Evolutionary conservation across 306 rosid species (phyloP).

Genomic region (Hylodesmum podocarpum): DNA sequence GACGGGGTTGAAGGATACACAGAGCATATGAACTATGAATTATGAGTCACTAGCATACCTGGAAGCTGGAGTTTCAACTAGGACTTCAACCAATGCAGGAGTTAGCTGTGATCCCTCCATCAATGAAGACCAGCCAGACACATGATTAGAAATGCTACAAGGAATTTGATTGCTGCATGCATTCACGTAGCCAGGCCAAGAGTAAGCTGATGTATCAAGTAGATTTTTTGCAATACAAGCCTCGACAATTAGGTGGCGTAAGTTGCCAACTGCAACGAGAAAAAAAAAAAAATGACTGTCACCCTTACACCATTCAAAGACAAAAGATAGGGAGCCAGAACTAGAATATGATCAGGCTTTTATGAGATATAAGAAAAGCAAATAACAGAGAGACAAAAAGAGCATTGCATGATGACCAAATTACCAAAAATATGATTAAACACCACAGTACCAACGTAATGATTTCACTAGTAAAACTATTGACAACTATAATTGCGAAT

Average conservation of each 20-base stretch:
- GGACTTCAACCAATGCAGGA: conserved; percentile 58
- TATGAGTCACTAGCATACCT: conserved; percentile 57
- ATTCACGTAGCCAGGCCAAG: conserved; percentile 91
- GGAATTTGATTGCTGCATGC: conserved; percentile 60
- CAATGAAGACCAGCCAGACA: conserved; percentile 75
- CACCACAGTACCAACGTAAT: background rate
- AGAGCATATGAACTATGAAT: background rate
- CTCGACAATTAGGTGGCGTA: conserved; percentile 90
- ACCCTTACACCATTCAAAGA: conserved; percentile 10
- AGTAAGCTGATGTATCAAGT: conserved; percentile 81
- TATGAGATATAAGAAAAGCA: background rate
- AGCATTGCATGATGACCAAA: background rate
- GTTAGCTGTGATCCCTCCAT: conserved; percentile 82
- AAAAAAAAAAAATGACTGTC: conserved; percentile 12
- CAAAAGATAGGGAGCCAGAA: background rate
- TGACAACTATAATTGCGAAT: background rate
- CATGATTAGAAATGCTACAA: conserved; percentile 55
- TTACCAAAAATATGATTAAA: conserved; percentile 2
- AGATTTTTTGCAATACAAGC: conserved; percentile 83
- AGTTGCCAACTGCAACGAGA: conserved; percentile 73
- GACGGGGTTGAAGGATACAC: background rate
- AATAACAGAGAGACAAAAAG: conserved; percentile 16
- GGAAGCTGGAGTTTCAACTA: conserved; percentile 87
- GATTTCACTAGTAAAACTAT: conserved; percentile 12
- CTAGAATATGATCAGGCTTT: conserved; percentile 6